Evolutionary conservation across 768 basidiomycete genomes (phyloP), one percentile per base, ranked within the genome.

Genomic region (Paxillus rubicundulus): DNA sequence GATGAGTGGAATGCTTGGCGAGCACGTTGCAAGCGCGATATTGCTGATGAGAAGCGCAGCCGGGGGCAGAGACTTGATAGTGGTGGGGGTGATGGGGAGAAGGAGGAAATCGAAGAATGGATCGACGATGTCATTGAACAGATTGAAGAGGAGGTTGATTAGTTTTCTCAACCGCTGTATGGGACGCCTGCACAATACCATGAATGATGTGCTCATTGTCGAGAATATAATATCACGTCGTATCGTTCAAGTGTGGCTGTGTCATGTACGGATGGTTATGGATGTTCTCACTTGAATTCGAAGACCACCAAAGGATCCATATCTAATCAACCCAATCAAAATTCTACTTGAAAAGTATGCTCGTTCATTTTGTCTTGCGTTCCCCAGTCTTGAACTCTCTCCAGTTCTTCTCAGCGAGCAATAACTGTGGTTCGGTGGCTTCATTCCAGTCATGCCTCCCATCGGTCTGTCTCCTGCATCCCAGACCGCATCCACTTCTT

Each of bases 1-100:
- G 92, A 97, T 64, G 97, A 99, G 73, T 99, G 97, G 97, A 97
- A 99, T 72, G 92, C 96, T 39, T 98, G 97, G 97, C 83, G 96
- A 47, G 62, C 76, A 20, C 79, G 82, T 57, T 85, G 86, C 59
- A 84, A 79, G 67, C 81, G 80, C 57, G 84, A 89, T 59, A 50
- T 86, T 50, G 79, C 77, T 33, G 85, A 84, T 47, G 82, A 82
- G 55, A 75, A 72, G 49, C 69, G 72, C 13, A 70, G 72, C 49
- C 74, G 67, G 60, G 69, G 68, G 24, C 67, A 70, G 57, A 71
- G 66, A 44, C 45, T 18, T 7, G 65, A 70, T 17, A 61, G 48
- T 24, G 67, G 62, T 53, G 72, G 72, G 6, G 77, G 79, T 47
- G 77, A 79, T 52, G 77, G 79, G 60, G 84, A 77, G 54, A 89